Evolutionary conservation across 441 rosid genomes (phyloP), one percentile per base, ranked within the genome.

Genomic region (Euphorbia corollata): DNA sequence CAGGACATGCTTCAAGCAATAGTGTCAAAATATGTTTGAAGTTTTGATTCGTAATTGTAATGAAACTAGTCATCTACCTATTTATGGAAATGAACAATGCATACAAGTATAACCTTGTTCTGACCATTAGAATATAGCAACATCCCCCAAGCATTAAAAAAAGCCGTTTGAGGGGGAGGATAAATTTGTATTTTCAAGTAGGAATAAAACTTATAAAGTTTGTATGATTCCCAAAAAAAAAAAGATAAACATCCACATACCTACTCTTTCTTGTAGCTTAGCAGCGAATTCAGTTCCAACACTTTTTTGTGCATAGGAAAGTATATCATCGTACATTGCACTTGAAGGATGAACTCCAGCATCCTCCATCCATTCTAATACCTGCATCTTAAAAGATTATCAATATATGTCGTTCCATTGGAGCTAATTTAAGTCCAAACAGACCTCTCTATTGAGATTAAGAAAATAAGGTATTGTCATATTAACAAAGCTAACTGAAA

Each of bases 301-400:
- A 72, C 83, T 77, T 78, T 80, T 86, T 73, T 86, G 82, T 16
- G 83, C 87, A 75, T 84, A 89, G 43, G 81, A 84, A 62, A 72
- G 22, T 69, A 92, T 81, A 77, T 87, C 87, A 63, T 63, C 65
- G 41, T 83, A 83, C 95, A 92, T 87, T 63, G 75, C 80, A 62
- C 65, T 74, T 16, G 95, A 82, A 68, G 92, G 95, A 66, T 76
- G 82, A 69, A 86, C 72, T 68, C 89, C 84, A 5, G 85, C 82
- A 70, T 84, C 91, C 74, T 73, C 76, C 96, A 89, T 89, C 98
- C 96, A 92, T 63, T 84, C 88, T 65, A 86, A 72, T 45, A 92
- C 88, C 96, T 91, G 77, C 71, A 76, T 58, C 38, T 27, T 19
- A 27, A 41, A 74, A 65, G 7, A 11, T 11, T 12, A 41, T 9